Conservation (phyloP, 768 basidiomycete species). For the Boletus rubropictus region DNA sequence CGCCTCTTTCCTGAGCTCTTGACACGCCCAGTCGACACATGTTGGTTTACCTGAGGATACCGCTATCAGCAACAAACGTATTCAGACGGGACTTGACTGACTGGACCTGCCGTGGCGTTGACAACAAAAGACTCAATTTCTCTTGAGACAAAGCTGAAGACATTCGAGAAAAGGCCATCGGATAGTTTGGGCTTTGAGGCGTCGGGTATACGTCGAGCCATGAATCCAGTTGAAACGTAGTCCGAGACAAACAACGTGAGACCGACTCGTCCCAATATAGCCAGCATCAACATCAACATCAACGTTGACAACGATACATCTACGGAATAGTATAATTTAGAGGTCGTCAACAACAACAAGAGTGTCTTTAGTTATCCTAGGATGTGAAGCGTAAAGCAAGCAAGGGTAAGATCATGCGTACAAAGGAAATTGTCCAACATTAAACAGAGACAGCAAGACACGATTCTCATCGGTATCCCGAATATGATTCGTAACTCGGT, state of each 20-base stretch:
- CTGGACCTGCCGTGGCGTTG: constrained; percentile 46
- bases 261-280: constrained; percentile 16
- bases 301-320: constrained; percentile 8
- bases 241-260: constrained; percentile 10
- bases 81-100: constrained; percentile 8
- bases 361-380: constrained; percentile 12
- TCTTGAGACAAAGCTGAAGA: constrained; percentile 62
- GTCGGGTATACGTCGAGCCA: constrained; percentile 7
- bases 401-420: constrained; percentile 10
- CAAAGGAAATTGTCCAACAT: constrained; percentile 5
- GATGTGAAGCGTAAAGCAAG: constrained; percentile 4
- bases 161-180: constrained; percentile 52
- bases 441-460: not conserved
- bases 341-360: constrained; percentile 4
- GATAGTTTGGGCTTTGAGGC: constrained; percentile 3
- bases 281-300: constrained; percentile 3
- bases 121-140: constrained; percentile 69
- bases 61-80: constrained; percentile 3
- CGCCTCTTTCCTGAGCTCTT: constrained; percentile 8
- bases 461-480: constrained; percentile 40
- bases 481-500: constrained; percentile 51
- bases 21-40: constrained; percentile 7
- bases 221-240: not conserved
- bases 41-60: constrained; percentile 14
- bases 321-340: constrained; percentile 5